A percentile compares a stretch with the other conserved stretches of the same genome.
Conservation (phyloP, 148 eudicot genomes). For the Amaranthus hypochondriacus region DNA sequence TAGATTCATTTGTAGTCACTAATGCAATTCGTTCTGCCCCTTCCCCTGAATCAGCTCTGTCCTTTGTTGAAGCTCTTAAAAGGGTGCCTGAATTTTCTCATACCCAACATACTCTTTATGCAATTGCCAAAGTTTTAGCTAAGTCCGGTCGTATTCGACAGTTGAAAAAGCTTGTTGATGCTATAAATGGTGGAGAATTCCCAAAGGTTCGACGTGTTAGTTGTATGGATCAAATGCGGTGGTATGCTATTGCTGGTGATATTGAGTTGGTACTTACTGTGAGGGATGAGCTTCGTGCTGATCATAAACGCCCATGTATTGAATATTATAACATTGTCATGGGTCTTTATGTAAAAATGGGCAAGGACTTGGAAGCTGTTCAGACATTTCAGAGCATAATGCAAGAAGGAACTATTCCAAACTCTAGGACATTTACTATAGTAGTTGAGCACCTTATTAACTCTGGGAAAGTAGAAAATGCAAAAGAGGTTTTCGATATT, state of each 20-base stretch:
- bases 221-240: conserved; percentile 62
- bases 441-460: conserved; percentile 77
- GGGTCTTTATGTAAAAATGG: conserved; percentile 49
- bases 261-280: conserved; percentile 49
- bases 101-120: conserved; percentile 58
- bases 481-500: conserved; percentile 47
- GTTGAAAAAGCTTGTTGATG: conserved; percentile 59
- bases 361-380: conserved; percentile 60
- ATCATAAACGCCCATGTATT: conserved; percentile 41
- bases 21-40: conserved; percentile 85
- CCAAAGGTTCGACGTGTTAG: conserved; percentile 51
- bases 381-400: conserved; percentile 48
- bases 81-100: conserved; percentile 58
- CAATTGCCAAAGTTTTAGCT: conserved; percentile 74
- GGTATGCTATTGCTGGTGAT: conserved; percentile 69
- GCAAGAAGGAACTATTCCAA: conserved; percentile 67
- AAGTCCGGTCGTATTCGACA: conserved; percentile 45
- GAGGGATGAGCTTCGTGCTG: conserved; percentile 60
- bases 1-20: conserved; percentile 81
- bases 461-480: conserved; percentile 42
- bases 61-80: conserved; percentile 55
- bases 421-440: conserved; percentile 72
- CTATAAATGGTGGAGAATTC: conserved; percentile 62
- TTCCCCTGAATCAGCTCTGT: conserved; percentile 70
- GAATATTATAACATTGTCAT: conserved; percentile 78